Evolutionary conservation across 1,284 basidiomycete genomes (phyloP).

Genomic region (Naganishia albida): DNA sequence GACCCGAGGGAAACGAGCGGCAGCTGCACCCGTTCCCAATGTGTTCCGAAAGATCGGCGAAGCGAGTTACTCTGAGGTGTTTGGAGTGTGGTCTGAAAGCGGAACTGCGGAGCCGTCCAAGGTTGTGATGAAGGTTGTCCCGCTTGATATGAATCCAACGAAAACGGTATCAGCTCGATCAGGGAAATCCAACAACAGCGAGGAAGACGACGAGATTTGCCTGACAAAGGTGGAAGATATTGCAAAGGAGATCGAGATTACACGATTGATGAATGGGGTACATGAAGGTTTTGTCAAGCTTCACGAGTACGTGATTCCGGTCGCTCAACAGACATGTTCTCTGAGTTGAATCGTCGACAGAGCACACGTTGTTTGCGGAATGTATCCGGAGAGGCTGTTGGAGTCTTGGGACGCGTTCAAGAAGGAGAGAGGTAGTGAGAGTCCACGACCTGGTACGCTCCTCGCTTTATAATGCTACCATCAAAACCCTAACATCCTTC

Average conservation of each 20-base stretch:
- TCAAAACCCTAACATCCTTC: neutral
- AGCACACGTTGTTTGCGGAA: slow-evolving; percentile 79
- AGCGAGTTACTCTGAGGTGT: slow-evolving; percentile 97
- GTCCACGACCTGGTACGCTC: slow-evolving; percentile 74
- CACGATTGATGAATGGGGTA: slow-evolving; percentile 70
- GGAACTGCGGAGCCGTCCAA: slow-evolving; percentile 47
- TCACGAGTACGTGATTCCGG: slow-evolving; percentile 57
- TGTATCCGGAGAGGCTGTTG: slow-evolving; percentile 75
- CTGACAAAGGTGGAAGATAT: slow-evolving; percentile 76
- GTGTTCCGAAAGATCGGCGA: slow-evolving; percentile 82
- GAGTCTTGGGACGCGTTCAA: slow-evolving; percentile 84
- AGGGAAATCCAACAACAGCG: neutral
- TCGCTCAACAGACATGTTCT: neutral
- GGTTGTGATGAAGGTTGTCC: slow-evolving; percentile 84
- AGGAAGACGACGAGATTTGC: slow-evolving; percentile 45
- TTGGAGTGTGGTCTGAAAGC: slow-evolving; percentile 61
- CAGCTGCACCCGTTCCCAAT: neutral
- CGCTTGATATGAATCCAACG: slow-evolving; percentile 53
- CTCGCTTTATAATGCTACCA: neutral
- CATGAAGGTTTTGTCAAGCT: slow-evolving; percentile 76
- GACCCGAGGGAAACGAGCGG: slow-evolving; percentile 1
- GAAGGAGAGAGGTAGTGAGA: slow-evolving; percentile 71
- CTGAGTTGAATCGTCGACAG: slow-evolving; percentile 42
- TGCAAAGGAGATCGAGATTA: slow-evolving; percentile 82
- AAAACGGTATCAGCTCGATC: neutral